Evolutionary conservation across 805 yeast genomes (phyloP).

Genomic region (Ogataea naganishii): DNA sequence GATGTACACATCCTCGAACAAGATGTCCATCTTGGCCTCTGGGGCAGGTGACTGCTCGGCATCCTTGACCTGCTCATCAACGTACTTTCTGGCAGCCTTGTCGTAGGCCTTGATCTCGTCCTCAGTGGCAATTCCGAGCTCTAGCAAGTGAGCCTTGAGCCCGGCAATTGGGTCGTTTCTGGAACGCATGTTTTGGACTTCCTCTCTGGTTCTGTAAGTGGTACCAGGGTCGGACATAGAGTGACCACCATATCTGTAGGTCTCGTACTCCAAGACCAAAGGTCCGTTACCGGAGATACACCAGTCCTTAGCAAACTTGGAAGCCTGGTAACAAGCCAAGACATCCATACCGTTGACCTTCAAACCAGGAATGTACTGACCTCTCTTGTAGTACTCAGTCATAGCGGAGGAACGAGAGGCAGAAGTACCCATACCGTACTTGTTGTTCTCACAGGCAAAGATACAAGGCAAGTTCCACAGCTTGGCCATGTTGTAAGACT

Average conservation of each 20-base stretch:
- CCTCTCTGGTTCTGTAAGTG: conserved; percentile 99
- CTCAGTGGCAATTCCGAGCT: conserved; percentile 81
- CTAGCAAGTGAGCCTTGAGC: conserved; percentile 78
- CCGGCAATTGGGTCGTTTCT: conserved; percentile 98
- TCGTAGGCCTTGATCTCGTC: conserved; percentile 91
- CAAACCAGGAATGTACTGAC: conserved; percentile 98
- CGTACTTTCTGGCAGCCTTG: conserved; percentile 92
- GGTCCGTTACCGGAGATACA: conserved; percentile 91
- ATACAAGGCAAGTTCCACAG: conserved; percentile 94
- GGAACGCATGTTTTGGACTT: conserved; percentile 98
- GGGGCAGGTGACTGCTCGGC: conserved; percentile 95
- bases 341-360: conserved; percentile 99
- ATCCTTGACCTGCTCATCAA: conserved; percentile 86
- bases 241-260: conserved; percentile 99
- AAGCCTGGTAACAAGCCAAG: conserved; percentile 89
- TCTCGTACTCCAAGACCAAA: conserved; percentile 90
- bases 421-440: conserved; percentile 99
- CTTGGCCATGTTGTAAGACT: conserved; percentile 97
- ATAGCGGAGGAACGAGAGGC: conserved; percentile 95
- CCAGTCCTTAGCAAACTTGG: conserved; percentile 97
- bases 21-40: conserved; percentile 87
- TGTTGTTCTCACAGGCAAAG: conserved; percentile 97
- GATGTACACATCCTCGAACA: conserved; percentile 94
- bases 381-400: conserved; percentile 97
- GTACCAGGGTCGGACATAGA: conserved; percentile 99